Percentiles rank a stretch among this genome's conserved stretches.
These are phyloP conservation scores for Globisporangium acanthophoron DNA, from an alignment of 352 stramenopile species.

Conservation along the genomic window DNA sequence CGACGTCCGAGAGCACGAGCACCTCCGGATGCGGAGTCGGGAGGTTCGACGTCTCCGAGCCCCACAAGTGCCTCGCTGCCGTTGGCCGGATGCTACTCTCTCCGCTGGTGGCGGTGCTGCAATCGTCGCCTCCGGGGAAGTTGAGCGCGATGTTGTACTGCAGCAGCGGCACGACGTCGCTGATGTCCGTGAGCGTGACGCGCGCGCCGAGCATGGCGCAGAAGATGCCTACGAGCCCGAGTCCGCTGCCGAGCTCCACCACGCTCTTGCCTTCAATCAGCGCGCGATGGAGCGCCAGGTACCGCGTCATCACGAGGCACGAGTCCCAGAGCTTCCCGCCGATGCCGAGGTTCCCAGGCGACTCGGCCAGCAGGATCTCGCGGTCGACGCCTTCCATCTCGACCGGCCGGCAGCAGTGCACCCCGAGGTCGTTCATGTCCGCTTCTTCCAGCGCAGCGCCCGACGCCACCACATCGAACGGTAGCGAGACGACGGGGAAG, in stretches of 20 bases:
- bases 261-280: constrained; percentile 40
- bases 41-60: constrained; percentile 30
- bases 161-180: constrained; percentile 67
- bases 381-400: constrained; percentile 36
- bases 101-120: neutral
- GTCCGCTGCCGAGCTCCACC: constrained; percentile 67
- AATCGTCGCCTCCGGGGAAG: constrained; percentile 16
- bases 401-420: constrained; percentile 70
- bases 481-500: constrained; percentile 63
- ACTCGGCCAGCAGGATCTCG: constrained; percentile 71
- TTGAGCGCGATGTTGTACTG: constrained; percentile 78
- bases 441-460: constrained; percentile 15
- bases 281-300: constrained; percentile 34
- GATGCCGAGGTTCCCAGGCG: constrained; percentile 68
- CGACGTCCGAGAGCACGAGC: constrained; percentile 72
- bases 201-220: constrained; percentile 53
- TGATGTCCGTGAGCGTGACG: constrained; percentile 72
- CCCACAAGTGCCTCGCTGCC: constrained; percentile 54
- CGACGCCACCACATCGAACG: constrained; percentile 27
- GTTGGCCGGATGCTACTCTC: constrained; percentile 6
- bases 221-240: constrained; percentile 73
- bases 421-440: constrained; percentile 29
- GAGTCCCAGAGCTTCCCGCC: constrained; percentile 84
- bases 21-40: constrained; percentile 38
- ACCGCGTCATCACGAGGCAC: constrained; percentile 65